Evolutionary conservation across 208 protist genomes (phyloP).

Genomic region (Trypanosomatidae sp.): DNA sequence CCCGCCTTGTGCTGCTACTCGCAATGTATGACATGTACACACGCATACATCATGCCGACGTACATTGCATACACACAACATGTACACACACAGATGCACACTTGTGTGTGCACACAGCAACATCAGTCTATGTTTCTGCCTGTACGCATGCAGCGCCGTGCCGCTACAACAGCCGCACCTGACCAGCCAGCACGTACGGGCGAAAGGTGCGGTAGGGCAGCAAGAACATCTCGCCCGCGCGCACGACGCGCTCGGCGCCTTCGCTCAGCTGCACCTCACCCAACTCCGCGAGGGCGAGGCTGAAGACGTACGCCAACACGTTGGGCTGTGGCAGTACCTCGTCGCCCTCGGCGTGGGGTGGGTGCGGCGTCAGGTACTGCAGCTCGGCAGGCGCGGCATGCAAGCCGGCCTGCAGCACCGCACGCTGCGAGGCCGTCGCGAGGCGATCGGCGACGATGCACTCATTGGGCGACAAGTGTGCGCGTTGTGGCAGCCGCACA

Average conservation of each 20-base stretch:
- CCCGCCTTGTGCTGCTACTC: background rate
- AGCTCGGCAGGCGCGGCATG: conserved; percentile 34
- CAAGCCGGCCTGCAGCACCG: conserved; percentile 37
- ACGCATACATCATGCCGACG: no score
- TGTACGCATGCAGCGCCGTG: background rate
- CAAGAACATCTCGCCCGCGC: conserved; percentile 69
- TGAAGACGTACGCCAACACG: conserved; percentile 66
- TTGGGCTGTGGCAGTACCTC: conserved; percentile 70
- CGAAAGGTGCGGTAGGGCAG: conserved; percentile 61
- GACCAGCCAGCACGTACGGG: conserved; percentile 52
- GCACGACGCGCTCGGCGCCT: conserved; percentile 48
- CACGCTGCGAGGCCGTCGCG: conserved; percentile 16
- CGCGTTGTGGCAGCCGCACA: conserved; percentile 28
- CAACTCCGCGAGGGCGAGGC: conserved; percentile 58
- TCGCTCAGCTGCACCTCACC: conserved; percentile 63
- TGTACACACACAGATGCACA: background rate
- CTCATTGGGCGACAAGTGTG: conserved; percentile 46
- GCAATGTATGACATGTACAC: no score
- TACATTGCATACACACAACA: background rate
- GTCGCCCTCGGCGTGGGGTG: conserved; percentile 45
- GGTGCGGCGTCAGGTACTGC: conserved; percentile 49
- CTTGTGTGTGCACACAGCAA: no score
- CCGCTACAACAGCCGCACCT: conserved; percentile 46
- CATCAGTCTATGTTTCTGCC: background rate
- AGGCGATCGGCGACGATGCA: conserved; percentile 56